Percentiles rank a stretch among this genome's conserved stretches.
These are phyloP conservation scores for Darksidea phi DNA, from an alignment of 495 filamentous ascomycete genomes.

Conservation along the genomic window DNA sequence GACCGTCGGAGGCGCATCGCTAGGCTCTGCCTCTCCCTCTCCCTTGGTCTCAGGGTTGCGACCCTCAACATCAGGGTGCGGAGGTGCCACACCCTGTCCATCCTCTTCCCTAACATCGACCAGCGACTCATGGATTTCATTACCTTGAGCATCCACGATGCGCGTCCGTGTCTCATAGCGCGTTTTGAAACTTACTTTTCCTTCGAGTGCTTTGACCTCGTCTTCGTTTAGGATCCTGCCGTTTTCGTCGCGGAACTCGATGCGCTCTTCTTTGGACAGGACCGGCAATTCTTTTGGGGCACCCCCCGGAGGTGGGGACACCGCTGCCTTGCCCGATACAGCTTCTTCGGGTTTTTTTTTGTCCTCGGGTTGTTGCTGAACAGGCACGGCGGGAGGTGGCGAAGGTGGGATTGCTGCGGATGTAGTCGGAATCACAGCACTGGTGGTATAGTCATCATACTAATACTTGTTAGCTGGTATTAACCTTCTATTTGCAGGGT, in stretches of 20 bases:
- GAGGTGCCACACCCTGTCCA: conserved; percentile 54
- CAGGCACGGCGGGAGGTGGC: conserved; percentile 15
- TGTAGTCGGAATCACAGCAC: conserved; percentile 6
- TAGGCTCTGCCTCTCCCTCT: conserved; percentile 35
- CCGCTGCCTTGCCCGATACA: conserved; percentile 33
- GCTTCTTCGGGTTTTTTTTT: conserved; percentile 9
- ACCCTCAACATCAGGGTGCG: conserved; percentile 81
- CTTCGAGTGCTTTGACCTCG: conserved; percentile 78
- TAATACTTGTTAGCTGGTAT: conserved; percentile 1
- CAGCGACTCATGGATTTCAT: conserved; percentile 58
- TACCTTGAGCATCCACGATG: conserved; percentile 73
- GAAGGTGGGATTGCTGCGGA: conserved; percentile 19
- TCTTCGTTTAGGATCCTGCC: conserved; percentile 83
- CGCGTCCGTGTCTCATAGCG: conserved; percentile 88
- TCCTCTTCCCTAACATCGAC: conserved; percentile 34
- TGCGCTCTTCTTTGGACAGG: conserved; percentile 70
- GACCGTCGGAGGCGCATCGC: conserved; percentile 41
- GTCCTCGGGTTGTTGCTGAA: conserved; percentile 35
- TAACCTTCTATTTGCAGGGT: not conserved
- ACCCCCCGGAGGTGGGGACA: conserved; percentile 32
- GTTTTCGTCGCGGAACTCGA: conserved; percentile 93
- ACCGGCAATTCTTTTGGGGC: conserved; percentile 39
- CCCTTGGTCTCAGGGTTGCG: conserved; percentile 62
- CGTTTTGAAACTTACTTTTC: conserved; percentile 92
- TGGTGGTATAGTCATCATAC: conserved; percentile 37